Conservation (phyloP, 2,329 filamentous ascomycete genomes). For the Cladosporium sp. region DNA sequence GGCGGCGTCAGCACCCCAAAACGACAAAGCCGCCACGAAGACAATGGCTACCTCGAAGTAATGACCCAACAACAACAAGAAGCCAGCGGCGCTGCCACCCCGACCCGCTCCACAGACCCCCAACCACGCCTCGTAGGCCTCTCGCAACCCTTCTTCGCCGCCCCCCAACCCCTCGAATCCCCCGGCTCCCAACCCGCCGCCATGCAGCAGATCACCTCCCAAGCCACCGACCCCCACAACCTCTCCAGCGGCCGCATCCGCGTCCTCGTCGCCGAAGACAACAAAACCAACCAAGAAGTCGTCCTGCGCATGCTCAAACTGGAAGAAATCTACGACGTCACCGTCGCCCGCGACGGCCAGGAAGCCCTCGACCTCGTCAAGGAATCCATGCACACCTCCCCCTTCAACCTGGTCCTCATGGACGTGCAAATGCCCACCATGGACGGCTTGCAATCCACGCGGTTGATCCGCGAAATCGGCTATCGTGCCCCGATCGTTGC, state of each 20-base stretch:
- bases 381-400: conserved; percentile 64
- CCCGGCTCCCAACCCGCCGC: conserved; percentile 60
- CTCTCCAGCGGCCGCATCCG: conserved; percentile 57
- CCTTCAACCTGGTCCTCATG: conserved; percentile 91
- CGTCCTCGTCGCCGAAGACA: conserved; percentile 81
- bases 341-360: conserved; percentile 60
- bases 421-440: conserved; percentile 91
- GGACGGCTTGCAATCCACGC: conserved; percentile 80
- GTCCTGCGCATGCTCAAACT: conserved; percentile 63
- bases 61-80: conserved; percentile 18
- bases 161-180: conserved; percentile 42
- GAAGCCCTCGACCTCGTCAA: conserved; percentile 85
- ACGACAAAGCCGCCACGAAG: conserved; percentile 17
- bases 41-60: conserved; percentile 7
- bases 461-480: conserved; percentile 77
- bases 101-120: conserved; percentile 44
- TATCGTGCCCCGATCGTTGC: conserved; percentile 87
- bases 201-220: conserved; percentile 60
- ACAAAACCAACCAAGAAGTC: conserved; percentile 60
- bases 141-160: conserved; percentile 74
- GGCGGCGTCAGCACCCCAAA: conserved; percentile 12
- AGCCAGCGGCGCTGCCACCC: conserved; percentile 31
- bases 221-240: conserved; percentile 39
- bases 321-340: conserved; percentile 79
- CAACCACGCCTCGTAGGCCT: conserved; percentile 77